Evolutionary conservation across 2,329 filamentous ascomycete genomes (phyloP).

Genomic region (Xylariaceae sp.): DNA sequence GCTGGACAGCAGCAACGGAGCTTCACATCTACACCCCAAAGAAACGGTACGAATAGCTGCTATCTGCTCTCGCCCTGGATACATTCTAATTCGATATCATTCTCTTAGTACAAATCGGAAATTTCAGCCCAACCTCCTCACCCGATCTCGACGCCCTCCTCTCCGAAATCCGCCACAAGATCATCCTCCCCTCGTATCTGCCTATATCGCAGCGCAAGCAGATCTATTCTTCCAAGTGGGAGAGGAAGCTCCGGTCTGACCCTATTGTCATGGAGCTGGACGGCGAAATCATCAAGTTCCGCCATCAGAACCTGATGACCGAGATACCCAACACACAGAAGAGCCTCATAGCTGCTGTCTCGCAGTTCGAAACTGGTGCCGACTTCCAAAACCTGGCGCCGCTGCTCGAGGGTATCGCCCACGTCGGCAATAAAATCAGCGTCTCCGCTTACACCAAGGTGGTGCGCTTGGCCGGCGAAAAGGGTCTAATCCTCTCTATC

Average conservation of each 20-base stretch:
- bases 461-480: conserved; percentile 39
- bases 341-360: conserved; percentile 38
- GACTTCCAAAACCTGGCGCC: conserved; percentile 52
- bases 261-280: conserved; percentile 57
- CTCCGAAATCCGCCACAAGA: conserved; percentile 49
- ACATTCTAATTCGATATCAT: neutral
- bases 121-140: conserved; percentile 50
- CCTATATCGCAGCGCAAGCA: conserved; percentile 49
- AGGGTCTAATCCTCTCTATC: conserved; percentile 42
- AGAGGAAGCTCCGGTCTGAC: conserved; percentile 48
- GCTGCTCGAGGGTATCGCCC: conserved; percentile 48
- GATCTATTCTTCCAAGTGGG: conserved; percentile 46
- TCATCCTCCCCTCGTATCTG: conserved; percentile 61
- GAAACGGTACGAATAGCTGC: conserved; percentile 25
- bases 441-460: conserved; percentile 37
- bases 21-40: conserved; percentile 29
- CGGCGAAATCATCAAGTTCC: conserved; percentile 51
- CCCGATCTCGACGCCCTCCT: conserved; percentile 52
- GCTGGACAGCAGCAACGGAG: conserved; percentile 22
- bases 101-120: conserved; percentile 34
- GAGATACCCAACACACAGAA: conserved; percentile 42
- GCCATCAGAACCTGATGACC: conserved; percentile 40
- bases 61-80: neutral
- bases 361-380: conserved; percentile 43
- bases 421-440: conserved; percentile 39